These are phyloP conservation scores for Hypoxylon rubiginosum DNA, from an alignment of 2,329 filamentous ascomycete species.

Conservation along the genomic window DNA sequence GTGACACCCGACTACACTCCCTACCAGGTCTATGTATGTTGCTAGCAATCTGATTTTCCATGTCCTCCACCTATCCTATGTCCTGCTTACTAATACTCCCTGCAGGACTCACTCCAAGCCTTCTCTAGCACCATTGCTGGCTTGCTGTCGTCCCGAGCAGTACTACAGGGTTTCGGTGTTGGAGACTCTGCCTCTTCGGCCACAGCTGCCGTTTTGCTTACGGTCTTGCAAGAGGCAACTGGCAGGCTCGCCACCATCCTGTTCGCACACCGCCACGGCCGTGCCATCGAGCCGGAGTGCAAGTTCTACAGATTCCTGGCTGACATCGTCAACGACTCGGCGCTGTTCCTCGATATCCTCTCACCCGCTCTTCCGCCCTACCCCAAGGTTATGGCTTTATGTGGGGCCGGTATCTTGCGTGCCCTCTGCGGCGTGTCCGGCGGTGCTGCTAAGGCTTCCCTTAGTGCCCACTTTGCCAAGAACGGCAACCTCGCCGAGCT, in stretches of 20 bases:
- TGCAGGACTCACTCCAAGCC: conserved; percentile 80
- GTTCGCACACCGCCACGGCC: conserved; percentile 86
- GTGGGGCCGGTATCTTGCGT: conserved; percentile 64
- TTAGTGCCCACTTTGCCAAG: conserved; percentile 92
- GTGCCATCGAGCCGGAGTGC: conserved; percentile 88
- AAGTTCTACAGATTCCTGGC: conserved; percentile 90
- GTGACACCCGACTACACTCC: conserved; percentile 87
- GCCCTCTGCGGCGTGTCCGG: conserved; percentile 89
- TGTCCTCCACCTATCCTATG: not conserved
- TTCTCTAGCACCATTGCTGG: conserved; percentile 86
- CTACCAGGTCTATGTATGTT: conserved; percentile 69
- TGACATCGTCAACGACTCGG: conserved; percentile 88
- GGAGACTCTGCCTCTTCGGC: conserved; percentile 84
- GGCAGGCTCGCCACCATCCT: conserved; percentile 87
- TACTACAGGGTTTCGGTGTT: conserved; percentile 84
- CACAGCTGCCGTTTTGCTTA: conserved; percentile 84
- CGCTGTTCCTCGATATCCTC: conserved; percentile 87
- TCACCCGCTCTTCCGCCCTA: conserved; percentile 77
- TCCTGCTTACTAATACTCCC: conserved; percentile 3
- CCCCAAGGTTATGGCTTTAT: conserved; percentile 64
- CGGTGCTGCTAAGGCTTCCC: conserved; percentile 87
- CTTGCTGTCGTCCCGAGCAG: conserved; percentile 83
- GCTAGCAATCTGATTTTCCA: not conserved
- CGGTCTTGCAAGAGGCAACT: conserved; percentile 84
- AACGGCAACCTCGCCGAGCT: conserved; percentile 91